These are phyloP conservation scores for Primulina huaijiensis DNA, from an alignment of 257 asterid genomes.

Conservation along the genomic window DNA sequence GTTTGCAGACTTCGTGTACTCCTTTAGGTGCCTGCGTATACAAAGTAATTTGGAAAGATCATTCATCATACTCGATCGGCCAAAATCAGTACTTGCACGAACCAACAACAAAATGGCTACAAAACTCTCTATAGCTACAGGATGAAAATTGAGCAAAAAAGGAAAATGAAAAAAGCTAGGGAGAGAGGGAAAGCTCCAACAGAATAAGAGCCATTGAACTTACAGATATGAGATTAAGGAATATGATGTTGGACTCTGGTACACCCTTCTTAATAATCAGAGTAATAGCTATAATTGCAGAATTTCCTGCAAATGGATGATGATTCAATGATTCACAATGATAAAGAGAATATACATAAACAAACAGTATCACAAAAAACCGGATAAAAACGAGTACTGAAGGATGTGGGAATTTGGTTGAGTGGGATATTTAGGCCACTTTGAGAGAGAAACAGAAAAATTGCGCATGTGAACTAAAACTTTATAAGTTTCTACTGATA, in stretches of 20 bases:
- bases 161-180: not conserved
- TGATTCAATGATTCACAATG: conserved; percentile 9
- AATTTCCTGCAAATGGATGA: conserved; percentile 60
- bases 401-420: not conserved
- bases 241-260: conserved; percentile 88
- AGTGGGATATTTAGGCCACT: not conserved
- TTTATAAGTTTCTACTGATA: not conserved
- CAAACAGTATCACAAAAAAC: not conserved
- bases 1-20: conserved; percentile 85
- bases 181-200: not conserved
- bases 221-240: conserved; percentile 94
- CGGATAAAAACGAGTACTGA: not conserved
- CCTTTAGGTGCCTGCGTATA: conserved; percentile 92
- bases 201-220: conserved; percentile 28
- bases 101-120: not conserved
- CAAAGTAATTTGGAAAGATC: not conserved
- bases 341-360: not conserved
- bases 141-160: not conserved
- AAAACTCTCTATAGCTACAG: not conserved
- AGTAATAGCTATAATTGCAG: conserved; percentile 90
- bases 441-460: not conserved
- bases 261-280: conserved; percentile 89
- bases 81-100: not conserved
- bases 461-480: not conserved
- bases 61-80: not conserved